Evolutionary conservation across 305 asterid genomes (phyloP).

Genomic region (Withania somnifera): DNA sequence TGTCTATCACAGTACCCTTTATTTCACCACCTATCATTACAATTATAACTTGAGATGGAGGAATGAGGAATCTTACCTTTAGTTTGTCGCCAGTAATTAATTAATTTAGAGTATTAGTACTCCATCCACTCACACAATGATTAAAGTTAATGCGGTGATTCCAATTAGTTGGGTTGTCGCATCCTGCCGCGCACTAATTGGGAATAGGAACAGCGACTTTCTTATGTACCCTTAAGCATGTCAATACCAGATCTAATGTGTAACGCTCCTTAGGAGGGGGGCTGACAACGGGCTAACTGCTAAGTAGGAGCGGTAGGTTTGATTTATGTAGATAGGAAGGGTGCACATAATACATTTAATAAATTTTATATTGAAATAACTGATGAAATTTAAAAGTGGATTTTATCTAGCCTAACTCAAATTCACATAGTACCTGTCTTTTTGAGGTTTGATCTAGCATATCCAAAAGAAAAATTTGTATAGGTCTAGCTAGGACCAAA

Average conservation of each 20-base stretch:
- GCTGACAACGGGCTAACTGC: too few relatives aligned
- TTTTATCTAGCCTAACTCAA: not conserved
- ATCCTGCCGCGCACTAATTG: not conserved
- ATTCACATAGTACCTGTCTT: too few relatives aligned
- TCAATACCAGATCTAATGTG: not conserved
- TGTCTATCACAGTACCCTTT: not conserved
- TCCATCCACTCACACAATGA: conserved; percentile 8
- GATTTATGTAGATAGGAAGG: too few relatives aligned
- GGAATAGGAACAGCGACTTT: not conserved
- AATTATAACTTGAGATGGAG: not conserved
- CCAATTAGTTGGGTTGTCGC: not conserved
- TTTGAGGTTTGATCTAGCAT: too few relatives aligned
- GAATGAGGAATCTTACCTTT: conserved; percentile 14
- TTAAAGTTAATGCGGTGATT: conserved; percentile 10
- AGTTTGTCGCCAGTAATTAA: not conserved
- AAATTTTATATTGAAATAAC: too few relatives aligned
- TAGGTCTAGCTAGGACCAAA: too few relatives aligned
- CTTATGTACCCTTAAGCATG: not conserved
- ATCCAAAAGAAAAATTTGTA: too few relatives aligned
- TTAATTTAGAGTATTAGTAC: not conserved
- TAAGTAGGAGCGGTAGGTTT: too few relatives aligned
- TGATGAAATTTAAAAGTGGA: too few relatives aligned
- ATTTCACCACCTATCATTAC: not conserved
- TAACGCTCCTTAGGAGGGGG: too few relatives aligned
- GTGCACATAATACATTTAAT: too few relatives aligned